Percentiles rank a stretch among this genome's conserved stretches.
Conservation (phyloP, 139 green algal genomes). For the Closterium sp. region DNA sequence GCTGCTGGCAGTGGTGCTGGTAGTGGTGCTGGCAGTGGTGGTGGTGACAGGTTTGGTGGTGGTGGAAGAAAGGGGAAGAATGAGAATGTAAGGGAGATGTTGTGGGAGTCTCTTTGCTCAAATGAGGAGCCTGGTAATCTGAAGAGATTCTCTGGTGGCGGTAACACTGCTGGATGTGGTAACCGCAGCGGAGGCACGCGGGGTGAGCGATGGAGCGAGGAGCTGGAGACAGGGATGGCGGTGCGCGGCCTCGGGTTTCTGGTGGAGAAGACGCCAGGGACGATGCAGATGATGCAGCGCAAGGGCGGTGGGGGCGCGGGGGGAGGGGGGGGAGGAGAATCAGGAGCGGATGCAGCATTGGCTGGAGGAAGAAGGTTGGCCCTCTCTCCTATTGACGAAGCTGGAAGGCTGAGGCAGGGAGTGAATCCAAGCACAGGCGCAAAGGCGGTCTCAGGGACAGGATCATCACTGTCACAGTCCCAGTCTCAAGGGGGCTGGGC, state of each 20-base stretch:
- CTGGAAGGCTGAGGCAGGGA: background rate
- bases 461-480: background rate
- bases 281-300: background rate
- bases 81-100: background rate
- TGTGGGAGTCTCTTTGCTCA: background rate
- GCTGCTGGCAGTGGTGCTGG: too few species aligned
- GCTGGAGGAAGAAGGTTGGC: too few species aligned
- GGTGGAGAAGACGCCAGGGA: background rate
- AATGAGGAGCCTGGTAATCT: background rate
- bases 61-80: background rate
- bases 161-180: background rate
- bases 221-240: background rate
- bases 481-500: background rate
- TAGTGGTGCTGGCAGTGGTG: background rate
- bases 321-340: background rate
- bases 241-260: background rate
- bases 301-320: background rate
- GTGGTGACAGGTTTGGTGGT: background rate
- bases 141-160: background rate
- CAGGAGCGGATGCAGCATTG: background rate
- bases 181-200: background rate
- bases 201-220: background rate
- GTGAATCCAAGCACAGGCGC: background rate
- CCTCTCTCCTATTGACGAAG: too few species aligned
- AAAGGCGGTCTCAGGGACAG: background rate